Conservation (phyloP, 768 basidiomycete species). For the Psilocybe sp. region DNA sequence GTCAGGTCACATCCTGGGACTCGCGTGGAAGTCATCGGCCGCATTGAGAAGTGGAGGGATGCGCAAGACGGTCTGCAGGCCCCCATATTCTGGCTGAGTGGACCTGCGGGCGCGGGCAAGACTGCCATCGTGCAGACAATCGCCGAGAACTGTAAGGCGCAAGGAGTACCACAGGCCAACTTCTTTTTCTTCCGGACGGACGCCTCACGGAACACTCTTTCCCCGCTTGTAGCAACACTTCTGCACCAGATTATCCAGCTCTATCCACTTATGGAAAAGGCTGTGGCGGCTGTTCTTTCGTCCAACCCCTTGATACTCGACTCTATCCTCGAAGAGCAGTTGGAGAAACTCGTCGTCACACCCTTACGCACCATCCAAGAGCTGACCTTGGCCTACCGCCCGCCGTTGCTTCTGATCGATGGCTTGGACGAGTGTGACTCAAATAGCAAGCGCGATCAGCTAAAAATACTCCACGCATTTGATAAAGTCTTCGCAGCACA, state of each 20-base stretch:
- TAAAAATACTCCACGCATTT: neutral
- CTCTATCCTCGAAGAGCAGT: neutral
- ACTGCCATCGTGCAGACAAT: constrained; percentile 10
- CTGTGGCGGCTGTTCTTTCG: neutral
- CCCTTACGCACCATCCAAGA: neutral
- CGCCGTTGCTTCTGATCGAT: neutral
- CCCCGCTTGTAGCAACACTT: neutral
- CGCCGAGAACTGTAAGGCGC: no score
- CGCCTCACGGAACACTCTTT: neutral
- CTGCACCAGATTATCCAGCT: constrained; percentile 1
- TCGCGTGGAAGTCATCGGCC: no score
- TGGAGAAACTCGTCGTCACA: neutral
- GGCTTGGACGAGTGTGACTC: constrained; percentile 3
- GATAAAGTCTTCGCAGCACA: no score
- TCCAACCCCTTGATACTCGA: neutral
- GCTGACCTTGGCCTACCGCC: neutral
- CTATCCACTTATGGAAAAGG: neutral
- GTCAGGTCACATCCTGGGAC: no score
- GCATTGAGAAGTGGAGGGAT: no score
- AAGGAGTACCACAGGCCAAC: neutral
- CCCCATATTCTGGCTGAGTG: constrained; percentile 12
- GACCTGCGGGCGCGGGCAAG: constrained; percentile 11
- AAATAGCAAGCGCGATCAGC: neutral
- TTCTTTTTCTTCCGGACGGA: constrained; percentile 3
- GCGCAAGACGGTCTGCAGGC: no score